Evolutionary conservation across 2,329 filamentous ascomycete genomes (phyloP), one percentile per base, ranked within the genome.

Genomic region (Pyricularia sp.): DNA sequence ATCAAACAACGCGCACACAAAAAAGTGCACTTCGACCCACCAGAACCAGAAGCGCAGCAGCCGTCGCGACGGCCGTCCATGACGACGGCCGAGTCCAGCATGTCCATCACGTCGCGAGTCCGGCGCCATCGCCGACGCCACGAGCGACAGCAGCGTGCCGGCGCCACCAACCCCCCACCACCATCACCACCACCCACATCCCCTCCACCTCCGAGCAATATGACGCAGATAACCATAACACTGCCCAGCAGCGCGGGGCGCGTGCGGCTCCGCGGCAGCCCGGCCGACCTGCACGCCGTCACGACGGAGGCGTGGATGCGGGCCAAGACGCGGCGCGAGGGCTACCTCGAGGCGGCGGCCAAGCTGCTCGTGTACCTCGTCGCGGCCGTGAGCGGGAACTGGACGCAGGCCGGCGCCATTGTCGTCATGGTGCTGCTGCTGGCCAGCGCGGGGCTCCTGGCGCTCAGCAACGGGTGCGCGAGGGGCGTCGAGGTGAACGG

Each of bases 331-430:
- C 76, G 79, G 30, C 65, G 81, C 2, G 83, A 89, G 71, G 80
- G 82, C 33, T 85, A 83, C 72, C 76, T 86, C 68, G 83, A 84
- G 70, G 84, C 85, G 0, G 73, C 78, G 0, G 82, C 86, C 11
- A 88, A 86, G 71, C 72, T 89, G 65, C 78, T 86, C 69, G 86
- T 89, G 4, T 90, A 87, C 73, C 73, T 87, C 3, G 83, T 84
- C 63, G 86, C 85, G 6, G 82, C 83, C 1, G 75, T 88, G 25
- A 82, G 83, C 69, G 84, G 82, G 12, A 88, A 88, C 74, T 82
- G 86, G 69, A 82, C 81, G 0, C 82, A 86, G 73, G 78, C 79
- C 0, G 85, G 85, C 3, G 81, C 84, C 50, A 75, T 87, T 11
- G 76, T 84, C 3, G 78, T 89, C 58, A 79, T 87, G 71, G 76